Evolutionary conservation across 352 stramenopile species (phyloP).

Genomic region (Globisporangium acanthophoron): DNA sequence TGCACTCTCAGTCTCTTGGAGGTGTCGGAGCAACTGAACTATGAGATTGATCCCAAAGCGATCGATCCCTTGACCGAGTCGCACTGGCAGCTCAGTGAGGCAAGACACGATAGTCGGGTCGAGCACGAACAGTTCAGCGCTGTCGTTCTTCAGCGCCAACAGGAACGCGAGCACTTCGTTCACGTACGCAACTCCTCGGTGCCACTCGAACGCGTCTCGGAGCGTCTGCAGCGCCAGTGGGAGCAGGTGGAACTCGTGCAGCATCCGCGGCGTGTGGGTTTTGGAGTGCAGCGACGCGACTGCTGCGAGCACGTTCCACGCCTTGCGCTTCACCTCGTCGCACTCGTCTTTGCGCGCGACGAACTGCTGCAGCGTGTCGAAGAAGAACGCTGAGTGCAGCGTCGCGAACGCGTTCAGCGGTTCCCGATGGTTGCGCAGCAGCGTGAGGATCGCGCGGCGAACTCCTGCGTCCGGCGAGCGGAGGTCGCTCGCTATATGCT

Average conservation of each 20-base stretch:
- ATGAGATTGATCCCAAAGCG: conserved; percentile 1
- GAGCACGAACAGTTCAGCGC: background rate
- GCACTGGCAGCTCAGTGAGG: background rate
- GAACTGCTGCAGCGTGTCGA: background rate
- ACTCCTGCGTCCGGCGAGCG: background rate
- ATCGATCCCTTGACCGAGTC: conserved; percentile 3
- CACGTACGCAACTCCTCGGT: background rate
- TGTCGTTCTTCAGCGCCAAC: background rate
- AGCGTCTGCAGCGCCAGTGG: conserved; percentile 1
- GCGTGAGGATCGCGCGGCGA: background rate
- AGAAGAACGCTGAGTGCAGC: conserved; percentile 3
- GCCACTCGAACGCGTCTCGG: background rate
- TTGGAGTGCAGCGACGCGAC: conserved; percentile 2
- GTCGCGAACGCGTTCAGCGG: conserved; percentile 3
- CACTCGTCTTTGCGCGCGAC: background rate
- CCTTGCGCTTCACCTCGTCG: background rate
- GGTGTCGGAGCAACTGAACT: background rate
- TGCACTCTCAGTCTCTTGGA: background rate
- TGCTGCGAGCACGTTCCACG: background rate
- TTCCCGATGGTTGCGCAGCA: background rate
- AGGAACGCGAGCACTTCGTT: conserved; percentile 5
- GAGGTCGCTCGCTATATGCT: conserved; percentile 1
- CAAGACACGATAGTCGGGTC: background rate
- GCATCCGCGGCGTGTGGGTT: background rate
- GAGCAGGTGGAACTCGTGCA: background rate